Conservation (phyloP, 371 early-diverging fungal genomes). For the Rhizomucor pusillus region DNA sequence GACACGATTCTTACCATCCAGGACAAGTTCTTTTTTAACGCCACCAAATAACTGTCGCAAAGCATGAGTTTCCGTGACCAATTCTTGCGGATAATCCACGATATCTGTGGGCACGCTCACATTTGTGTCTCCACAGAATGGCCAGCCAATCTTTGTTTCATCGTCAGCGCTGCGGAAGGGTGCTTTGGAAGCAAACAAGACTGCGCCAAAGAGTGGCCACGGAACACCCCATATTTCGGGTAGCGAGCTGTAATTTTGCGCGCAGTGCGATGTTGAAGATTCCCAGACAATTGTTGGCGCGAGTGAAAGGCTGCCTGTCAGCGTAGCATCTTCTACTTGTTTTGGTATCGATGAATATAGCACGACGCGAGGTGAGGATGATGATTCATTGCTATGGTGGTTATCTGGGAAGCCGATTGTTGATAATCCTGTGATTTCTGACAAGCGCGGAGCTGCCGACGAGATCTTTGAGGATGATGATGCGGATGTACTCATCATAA, state of each 20-base stretch:
- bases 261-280: conserved; percentile 4
- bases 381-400: no score
- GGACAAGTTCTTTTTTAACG: conserved; percentile 35
- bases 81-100: conserved; percentile 14
- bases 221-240: conserved; percentile 34
- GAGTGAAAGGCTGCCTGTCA: conserved; percentile 14
- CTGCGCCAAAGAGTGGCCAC: conserved; percentile 27
- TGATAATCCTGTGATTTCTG: no score
- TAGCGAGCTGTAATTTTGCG: conserved; percentile 1
- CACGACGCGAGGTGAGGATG: no score
- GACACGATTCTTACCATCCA: conserved; percentile 28
- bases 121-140: conserved; percentile 7
- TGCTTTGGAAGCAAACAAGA: conserved; percentile 7
- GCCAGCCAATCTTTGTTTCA: no score
- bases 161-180: neutral
- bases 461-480: no score
- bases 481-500: conserved; percentile 14
- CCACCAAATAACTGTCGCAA: conserved; percentile 38
- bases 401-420: no score
- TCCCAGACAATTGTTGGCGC: conserved; percentile 31
- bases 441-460: no score
- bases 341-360: no score
- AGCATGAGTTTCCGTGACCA: conserved; percentile 25
- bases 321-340: no score
- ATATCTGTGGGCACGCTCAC: conserved; percentile 8